Percentiles rank a stretch among this genome's conserved stretches.
Conservation (phyloP, 2,329 filamentous ascomycete species). For the Ophiostoma perfectum region DNA sequence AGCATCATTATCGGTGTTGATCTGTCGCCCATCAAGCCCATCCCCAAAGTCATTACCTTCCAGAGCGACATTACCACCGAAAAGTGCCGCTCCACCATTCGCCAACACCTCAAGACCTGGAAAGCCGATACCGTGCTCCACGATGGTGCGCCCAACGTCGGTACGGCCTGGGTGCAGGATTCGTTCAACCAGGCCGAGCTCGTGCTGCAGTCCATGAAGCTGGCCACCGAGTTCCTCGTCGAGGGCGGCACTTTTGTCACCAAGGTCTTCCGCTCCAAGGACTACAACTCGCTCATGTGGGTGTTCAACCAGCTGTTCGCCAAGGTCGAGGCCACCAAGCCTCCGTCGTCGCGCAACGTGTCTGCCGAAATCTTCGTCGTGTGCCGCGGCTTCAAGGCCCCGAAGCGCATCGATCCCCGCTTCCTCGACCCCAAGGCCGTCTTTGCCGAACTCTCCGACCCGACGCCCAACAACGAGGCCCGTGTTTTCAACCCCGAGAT, state of each 20-base stretch:
- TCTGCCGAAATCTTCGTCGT: constrained; percentile 99
- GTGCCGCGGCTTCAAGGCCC: constrained; percentile 89
- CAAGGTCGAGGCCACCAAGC: constrained; percentile 95
- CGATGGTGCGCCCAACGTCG: constrained; percentile 95
- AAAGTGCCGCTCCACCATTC: constrained; percentile 85
- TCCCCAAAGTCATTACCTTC: constrained; percentile 89
- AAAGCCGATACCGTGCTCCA: constrained; percentile 94
- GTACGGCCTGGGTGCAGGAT: constrained; percentile 96
- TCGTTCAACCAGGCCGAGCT: constrained; percentile 96
- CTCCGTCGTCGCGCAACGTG: constrained; percentile 89
- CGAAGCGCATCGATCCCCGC: constrained; percentile 85
- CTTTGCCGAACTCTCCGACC: constrained; percentile 83
- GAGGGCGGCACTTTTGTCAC: constrained; percentile 93
- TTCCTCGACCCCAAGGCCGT: constrained; percentile 86
- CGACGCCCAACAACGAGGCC: constrained; percentile 89
- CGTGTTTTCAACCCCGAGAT: constrained; percentile 96
- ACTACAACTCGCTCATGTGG: constrained; percentile 94
- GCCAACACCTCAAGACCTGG: constrained; percentile 87
- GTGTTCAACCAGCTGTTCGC: constrained; percentile 95
- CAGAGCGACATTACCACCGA: constrained; percentile 98
- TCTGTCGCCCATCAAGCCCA: constrained; percentile 89
- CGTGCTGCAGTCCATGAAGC: constrained; percentile 80
- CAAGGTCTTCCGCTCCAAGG: constrained; percentile 94
- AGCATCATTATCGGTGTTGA: constrained; percentile 93
- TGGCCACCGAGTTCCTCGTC: constrained; percentile 87